Evolutionary conservation across 2,329 filamentous ascomycete species (phyloP).

Genomic region (Fusarium sp.): DNA sequence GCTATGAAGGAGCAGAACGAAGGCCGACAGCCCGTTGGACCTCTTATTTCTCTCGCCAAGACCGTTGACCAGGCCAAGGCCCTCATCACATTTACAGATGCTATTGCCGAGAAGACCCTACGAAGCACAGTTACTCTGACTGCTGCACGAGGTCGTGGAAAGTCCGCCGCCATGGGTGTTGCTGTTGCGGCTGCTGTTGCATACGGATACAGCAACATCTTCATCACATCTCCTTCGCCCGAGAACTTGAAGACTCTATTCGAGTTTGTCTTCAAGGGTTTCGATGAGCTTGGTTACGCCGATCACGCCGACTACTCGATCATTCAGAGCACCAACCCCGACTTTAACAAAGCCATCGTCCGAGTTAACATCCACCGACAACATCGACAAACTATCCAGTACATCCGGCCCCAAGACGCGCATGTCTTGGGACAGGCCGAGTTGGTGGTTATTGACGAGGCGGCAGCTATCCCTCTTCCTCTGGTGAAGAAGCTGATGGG

Average conservation of each 20-base stretch:
- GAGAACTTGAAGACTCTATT: slow-evolving; percentile 99
- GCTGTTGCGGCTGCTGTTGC: slow-evolving; percentile 94
- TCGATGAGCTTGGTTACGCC: slow-evolving; percentile 91
- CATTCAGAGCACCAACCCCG: slow-evolving; percentile 96
- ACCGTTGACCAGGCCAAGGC: slow-evolving; percentile 98
- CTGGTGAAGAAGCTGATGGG: slow-evolving; percentile 95
- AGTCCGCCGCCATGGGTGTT: slow-evolving; percentile 94
- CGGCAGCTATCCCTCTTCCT: slow-evolving; percentile 93
- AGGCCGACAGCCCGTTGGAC: slow-evolving; percentile 87
- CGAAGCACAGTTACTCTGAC: slow-evolving; percentile 94
- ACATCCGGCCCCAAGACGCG: slow-evolving; percentile 95
- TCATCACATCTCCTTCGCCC: slow-evolving; percentile 96
- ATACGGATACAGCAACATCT: slow-evolving; percentile 98
- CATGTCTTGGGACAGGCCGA: slow-evolving; percentile 96
- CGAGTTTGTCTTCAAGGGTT: slow-evolving; percentile 98
- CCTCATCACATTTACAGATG: slow-evolving; percentile 95
- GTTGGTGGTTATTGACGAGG: slow-evolving; percentile 95
- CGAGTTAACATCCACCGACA: slow-evolving; percentile 94
- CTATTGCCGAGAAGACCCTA: slow-evolving; percentile 95
- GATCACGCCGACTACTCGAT: slow-evolving; percentile 98
- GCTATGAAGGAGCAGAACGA: slow-evolving; percentile 87
- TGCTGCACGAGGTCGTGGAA: slow-evolving; percentile 93
- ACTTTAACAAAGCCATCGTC: slow-evolving; percentile 99
- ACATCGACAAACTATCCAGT: slow-evolving; percentile 97
- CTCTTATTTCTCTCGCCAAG: slow-evolving; percentile 84